These are phyloP conservation scores for Articulospora tetracladia DNA, from an alignment of 495 filamentous ascomycete species.

Conservation along the genomic window DNA sequence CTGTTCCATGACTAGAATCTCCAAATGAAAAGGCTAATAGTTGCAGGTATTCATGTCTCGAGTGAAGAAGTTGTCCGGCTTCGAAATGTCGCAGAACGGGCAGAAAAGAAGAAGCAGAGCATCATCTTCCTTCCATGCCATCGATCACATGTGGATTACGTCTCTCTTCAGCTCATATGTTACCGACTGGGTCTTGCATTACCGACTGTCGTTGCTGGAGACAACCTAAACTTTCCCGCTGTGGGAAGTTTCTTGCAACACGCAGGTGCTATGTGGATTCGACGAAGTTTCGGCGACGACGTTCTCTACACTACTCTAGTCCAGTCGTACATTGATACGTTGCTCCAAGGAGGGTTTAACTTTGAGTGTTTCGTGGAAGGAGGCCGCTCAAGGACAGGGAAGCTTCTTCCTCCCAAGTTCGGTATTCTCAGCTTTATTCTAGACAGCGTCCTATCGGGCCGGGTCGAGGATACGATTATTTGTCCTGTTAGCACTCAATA, in stretches of 20 bases:
- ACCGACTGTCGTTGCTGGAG: conserved; percentile 91
- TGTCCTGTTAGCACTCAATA: conserved; percentile 96
- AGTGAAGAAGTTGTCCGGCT: conserved; percentile 87
- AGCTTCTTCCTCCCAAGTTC: conserved; percentile 89
- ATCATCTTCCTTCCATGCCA: conserved; percentile 96
- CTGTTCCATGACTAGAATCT: background rate
- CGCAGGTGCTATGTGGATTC: conserved; percentile 96
- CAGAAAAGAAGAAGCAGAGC: conserved; percentile 82
- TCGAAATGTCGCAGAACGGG: conserved; percentile 74
- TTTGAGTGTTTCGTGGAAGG: conserved; percentile 98
- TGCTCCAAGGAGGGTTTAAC: conserved; percentile 87
- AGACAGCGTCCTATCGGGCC: conserved; percentile 83
- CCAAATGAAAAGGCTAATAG: conserved; percentile 3
- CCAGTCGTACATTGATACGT: conserved; percentile 90
- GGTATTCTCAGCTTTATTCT: conserved; percentile 93
- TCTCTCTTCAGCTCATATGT: conserved; percentile 89
- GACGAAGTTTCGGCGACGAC: conserved; percentile 89
- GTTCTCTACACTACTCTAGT: conserved; percentile 85
- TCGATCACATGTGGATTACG: conserved; percentile 92
- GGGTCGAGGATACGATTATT: conserved; percentile 84
- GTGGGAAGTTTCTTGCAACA: conserved; percentile 90
- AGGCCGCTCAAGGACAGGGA: conserved; percentile 86
- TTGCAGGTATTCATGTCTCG: conserved; percentile 80
- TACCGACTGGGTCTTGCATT: conserved; percentile 86
- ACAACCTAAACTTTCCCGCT: conserved; percentile 92